Percentiles rank a stretch among this genome's conserved stretches.
phyloP scores from a whole-genome alignment of 208 protist species.

The Sergeia podlipaevii region DNA sequence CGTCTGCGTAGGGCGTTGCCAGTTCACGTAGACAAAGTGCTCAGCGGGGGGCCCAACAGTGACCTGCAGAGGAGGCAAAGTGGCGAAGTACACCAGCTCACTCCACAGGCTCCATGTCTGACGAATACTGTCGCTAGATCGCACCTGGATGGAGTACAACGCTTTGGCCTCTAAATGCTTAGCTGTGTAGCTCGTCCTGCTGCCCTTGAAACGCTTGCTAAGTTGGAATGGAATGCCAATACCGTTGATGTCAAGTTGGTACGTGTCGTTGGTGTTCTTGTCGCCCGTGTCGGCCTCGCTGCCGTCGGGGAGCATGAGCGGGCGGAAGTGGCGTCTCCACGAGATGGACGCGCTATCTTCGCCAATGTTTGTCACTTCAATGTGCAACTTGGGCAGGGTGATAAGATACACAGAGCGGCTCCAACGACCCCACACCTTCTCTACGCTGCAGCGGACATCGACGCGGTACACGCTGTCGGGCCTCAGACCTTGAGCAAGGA shows the following conservation, averaged over 20 bases:
- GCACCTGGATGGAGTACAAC: slow-evolving; percentile 73
- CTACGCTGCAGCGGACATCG: slow-evolving; percentile 73
- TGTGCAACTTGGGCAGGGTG: slow-evolving; percentile 74
- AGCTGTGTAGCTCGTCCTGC: slow-evolving; percentile 56
- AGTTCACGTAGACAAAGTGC: slow-evolving; percentile 79
- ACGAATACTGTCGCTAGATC: slow-evolving; percentile 46
- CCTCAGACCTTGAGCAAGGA: slow-evolving; percentile 44
- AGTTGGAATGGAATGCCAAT: slow-evolving; percentile 58
- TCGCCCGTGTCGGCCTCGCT: slow-evolving; percentile 43
- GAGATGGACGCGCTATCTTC: slow-evolving; percentile 73
- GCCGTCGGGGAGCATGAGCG: slow-evolving; percentile 55
- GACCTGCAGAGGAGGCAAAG: slow-evolving; percentile 72
- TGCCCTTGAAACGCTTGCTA: slow-evolving; percentile 73
- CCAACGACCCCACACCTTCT: slow-evolving; percentile 87
- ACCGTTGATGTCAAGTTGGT: slow-evolving; percentile 82
- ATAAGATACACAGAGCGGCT: slow-evolving; percentile 66
- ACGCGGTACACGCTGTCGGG: slow-evolving; percentile 81
- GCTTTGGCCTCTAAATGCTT: slow-evolving; percentile 75
- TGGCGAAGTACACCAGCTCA: slow-evolving; percentile 68
- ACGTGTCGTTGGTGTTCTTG: slow-evolving; percentile 39
- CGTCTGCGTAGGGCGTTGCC: slow-evolving; percentile 63
- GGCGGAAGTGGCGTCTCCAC: slow-evolving; percentile 61
- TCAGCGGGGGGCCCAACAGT: slow-evolving; percentile 42
- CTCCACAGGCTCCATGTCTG: slow-evolving; percentile 73
- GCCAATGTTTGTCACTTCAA: slow-evolving; percentile 60